Base-by-base conservation (phyloP, 441 rosid genomes). In the Populus hybrid region DNA sequence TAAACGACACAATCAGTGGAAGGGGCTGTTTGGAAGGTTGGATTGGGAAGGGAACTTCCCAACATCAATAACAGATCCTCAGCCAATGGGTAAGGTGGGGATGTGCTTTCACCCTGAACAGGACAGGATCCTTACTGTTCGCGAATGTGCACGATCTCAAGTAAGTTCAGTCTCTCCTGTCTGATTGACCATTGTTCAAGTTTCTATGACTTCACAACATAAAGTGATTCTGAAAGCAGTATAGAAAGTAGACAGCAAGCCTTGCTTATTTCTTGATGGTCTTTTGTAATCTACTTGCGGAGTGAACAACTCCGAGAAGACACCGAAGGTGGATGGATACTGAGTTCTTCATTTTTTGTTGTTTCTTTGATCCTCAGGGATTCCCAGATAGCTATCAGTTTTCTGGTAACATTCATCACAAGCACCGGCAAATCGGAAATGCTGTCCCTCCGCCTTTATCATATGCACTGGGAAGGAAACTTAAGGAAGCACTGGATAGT, bases 21-120 rank as follows among this genome's bases (percentile, higher is more conserved):
- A 95, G 75, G 99, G 99, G 23, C 91, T 95, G 36, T 92, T 77
- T 76, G 99, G 99, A 76, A 91, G 98, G 83, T 72, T 95, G 77
- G 97, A 93, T 66, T 95, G 99, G 99, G 88, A 92, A 79, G 99
- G 99, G 4, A 93, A 95, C 78, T 93, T 95, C 77, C 99, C 97
- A 3, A 95, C 99, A 72, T 95, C 97, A 0, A 76, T 92, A 24
- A 95, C 95, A 3, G 96, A 93, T 75, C 99, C 99, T 80, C 93
- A 93, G 76, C 99, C 99, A 1, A 92, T 90, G 94, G 98, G 99
- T 32, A 93, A 89, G 82, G 98, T 95, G 16, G 99, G 99, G 68
- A 87, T 92, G 92, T 95, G 99, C 69, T 93, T 95, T 80, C 95
- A 93, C 80, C 99, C 99, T 7, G 98, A 92, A 1, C 98, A 95